Evolutionary conservation across 306 rosid genomes (phyloP).

Genomic region (Malus fusca): DNA sequence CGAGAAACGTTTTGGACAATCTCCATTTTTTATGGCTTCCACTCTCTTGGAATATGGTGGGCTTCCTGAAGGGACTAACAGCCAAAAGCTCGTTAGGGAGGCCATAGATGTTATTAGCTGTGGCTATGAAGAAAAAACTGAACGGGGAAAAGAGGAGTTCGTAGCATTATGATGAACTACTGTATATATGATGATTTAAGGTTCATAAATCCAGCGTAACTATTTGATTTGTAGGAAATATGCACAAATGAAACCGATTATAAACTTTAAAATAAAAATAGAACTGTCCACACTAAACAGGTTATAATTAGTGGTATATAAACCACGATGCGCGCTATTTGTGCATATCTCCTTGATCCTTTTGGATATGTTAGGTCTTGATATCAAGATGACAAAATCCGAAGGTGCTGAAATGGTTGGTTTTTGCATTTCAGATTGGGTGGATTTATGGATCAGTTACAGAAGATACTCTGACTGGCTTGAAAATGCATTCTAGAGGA

Average conservation of each 20-base stretch:
- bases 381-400: too few relatives aligned
- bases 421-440: constrained; percentile 58
- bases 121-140: constrained; percentile 93
- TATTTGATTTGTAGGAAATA: too few relatives aligned
- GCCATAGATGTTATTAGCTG: constrained; percentile 84
- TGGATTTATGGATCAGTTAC: constrained; percentile 97
- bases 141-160: constrained; percentile 81
- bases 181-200: not conserved
- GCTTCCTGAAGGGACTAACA: constrained; percentile 57
- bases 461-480: constrained; percentile 83
- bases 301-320: too few relatives aligned
- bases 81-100: constrained; percentile 55
- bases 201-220: not conserved
- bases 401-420: constrained; percentile 3
- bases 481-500: constrained; percentile 97
- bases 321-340: too few relatives aligned
- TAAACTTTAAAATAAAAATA: too few relatives aligned
- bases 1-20: constrained; percentile 73
- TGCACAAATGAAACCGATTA: too few relatives aligned
- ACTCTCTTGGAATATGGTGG: constrained; percentile 80
- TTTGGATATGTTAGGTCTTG: too few relatives aligned
- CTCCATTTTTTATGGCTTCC: constrained; percentile 80
- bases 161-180: not conserved
- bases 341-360: too few relatives aligned
- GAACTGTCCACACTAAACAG: too few relatives aligned